These are phyloP conservation scores for Rhodofomes roseus DNA, from an alignment of 1,284 basidiomycete genomes.

Conservation along the genomic window DNA sequence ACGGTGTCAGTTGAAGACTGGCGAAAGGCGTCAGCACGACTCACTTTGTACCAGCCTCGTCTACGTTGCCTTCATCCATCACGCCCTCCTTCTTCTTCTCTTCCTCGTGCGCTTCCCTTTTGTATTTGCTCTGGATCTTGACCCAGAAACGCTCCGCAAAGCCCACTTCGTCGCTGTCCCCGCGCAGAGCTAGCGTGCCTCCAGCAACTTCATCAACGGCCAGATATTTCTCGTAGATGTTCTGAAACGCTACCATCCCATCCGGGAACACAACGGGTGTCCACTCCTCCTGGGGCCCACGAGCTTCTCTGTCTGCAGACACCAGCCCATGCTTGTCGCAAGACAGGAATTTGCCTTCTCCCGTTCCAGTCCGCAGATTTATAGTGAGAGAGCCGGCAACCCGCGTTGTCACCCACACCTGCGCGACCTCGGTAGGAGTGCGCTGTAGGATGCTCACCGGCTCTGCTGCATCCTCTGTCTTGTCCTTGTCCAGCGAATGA, in stretches of 20 bases:
- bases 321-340: slow-evolving; percentile 82
- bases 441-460: slow-evolving; percentile 50
- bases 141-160: slow-evolving; percentile 83
- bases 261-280: slow-evolving; percentile 71
- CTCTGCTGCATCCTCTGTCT: slow-evolving; percentile 34
- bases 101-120: slow-evolving; percentile 81
- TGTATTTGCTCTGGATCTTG: slow-evolving; percentile 88
- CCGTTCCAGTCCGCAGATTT: slow-evolving; percentile 79
- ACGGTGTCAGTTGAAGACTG: not conserved
- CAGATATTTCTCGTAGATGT: slow-evolving; percentile 82
- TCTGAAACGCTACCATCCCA: slow-evolving; percentile 82
- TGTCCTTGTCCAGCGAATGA: slow-evolving; percentile 60
- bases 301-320: slow-evolving; percentile 76
- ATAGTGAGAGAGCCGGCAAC: slow-evolving; percentile 78
- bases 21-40: slow-evolving; percentile 26
- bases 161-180: slow-evolving; percentile 79
- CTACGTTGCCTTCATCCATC: slow-evolving; percentile 51
- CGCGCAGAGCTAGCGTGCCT: slow-evolving; percentile 71
- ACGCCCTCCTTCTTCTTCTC: slow-evolving; percentile 70
- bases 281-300: slow-evolving; percentile 88
- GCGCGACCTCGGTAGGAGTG: slow-evolving; percentile 73
- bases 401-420: slow-evolving; percentile 85
- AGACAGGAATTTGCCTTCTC: slow-evolving; percentile 83
- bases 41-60: slow-evolving; percentile 71
- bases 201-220: slow-evolving; percentile 81